Conservation (phyloP, 805 yeast genomes). For the Spathaspora sp. region DNA sequence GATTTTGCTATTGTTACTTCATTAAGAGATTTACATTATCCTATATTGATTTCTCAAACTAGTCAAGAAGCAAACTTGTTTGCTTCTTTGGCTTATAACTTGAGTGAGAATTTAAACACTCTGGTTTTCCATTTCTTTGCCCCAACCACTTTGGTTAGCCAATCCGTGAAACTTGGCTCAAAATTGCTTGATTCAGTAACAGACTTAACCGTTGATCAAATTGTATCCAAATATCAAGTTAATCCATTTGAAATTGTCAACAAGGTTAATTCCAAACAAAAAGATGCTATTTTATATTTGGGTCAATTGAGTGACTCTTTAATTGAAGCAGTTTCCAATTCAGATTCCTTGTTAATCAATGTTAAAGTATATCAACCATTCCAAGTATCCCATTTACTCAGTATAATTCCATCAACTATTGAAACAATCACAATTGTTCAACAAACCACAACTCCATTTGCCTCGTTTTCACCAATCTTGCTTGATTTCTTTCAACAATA, state of each 20-base stretch:
- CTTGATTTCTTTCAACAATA: constrained; percentile 70
- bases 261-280: constrained; percentile 30
- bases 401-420: constrained; percentile 51
- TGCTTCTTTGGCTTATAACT: constrained; percentile 54
- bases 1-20: constrained; percentile 73
- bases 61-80: constrained; percentile 44
- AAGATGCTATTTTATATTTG: constrained; percentile 55
- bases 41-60: constrained; percentile 65
- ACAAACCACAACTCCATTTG: constrained; percentile 40
- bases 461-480: constrained; percentile 62
- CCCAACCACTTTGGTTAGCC: constrained; percentile 15
- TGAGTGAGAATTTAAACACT: constrained; percentile 44
- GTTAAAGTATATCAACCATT: constrained; percentile 76
- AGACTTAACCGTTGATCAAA: constrained; percentile 17
- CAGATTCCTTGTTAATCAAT: constrained; percentile 46
- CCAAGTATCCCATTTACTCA: constrained; percentile 46
- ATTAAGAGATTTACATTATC: constrained; percentile 64
- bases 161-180: constrained; percentile 11
- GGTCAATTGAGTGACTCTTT: constrained; percentile 54
- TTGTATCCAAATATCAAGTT: constrained; percentile 20
- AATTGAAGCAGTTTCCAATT: constrained; percentile 31
- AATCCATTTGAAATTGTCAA: constrained; percentile 29
- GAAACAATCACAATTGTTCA: constrained; percentile 60
- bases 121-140: constrained; percentile 74
- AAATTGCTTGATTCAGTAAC: constrained; percentile 13